Percentiles rank a stretch among this genome's conserved stretches.
These are phyloP conservation scores for Galeopsis tetrahit DNA, from an alignment of 257 asterid genomes.

Conservation along the genomic window DNA sequence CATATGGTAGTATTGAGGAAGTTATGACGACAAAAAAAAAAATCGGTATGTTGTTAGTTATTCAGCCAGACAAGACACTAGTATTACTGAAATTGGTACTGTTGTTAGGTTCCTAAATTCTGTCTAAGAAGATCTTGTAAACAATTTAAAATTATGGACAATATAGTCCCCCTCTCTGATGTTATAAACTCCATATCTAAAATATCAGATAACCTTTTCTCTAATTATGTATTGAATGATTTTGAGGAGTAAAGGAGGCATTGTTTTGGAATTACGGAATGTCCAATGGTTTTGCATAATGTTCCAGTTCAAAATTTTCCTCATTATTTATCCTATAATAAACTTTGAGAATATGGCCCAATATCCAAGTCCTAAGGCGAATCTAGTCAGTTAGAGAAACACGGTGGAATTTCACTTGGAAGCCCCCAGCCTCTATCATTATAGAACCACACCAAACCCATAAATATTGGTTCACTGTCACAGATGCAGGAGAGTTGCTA, in stretches of 20 bases:
- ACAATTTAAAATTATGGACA: background rate
- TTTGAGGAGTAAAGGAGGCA: conserved; percentile 6
- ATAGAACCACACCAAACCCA: background rate
- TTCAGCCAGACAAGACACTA: too few species aligned
- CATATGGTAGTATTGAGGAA: background rate
- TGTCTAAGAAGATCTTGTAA: background rate
- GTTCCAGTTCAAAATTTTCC: background rate
- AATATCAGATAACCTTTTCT: background rate
- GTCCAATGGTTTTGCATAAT: background rate
- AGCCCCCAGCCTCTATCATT: background rate
- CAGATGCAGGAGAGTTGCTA: background rate
- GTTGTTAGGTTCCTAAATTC: background rate
- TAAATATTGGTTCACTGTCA: background rate
- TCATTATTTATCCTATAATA: background rate
- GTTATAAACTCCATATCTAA: background rate
- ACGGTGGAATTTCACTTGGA: background rate
- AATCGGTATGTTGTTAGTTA: too few species aligned
- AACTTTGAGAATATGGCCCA: background rate
- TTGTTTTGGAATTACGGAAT: conserved; percentile 13
- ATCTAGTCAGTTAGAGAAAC: background rate
- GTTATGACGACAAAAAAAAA: background rate
- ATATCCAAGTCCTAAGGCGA: background rate
- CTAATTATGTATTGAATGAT: background rate
- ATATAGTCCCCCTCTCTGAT: background rate
- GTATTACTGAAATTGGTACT: background rate